A percentile compares a stretch with the other conserved stretches of the same genome.
These are phyloP conservation scores for Microdochium trichocladiopsis DNA, from an alignment of 2,329 filamentous ascomycete genomes.

Conservation along the genomic window DNA sequence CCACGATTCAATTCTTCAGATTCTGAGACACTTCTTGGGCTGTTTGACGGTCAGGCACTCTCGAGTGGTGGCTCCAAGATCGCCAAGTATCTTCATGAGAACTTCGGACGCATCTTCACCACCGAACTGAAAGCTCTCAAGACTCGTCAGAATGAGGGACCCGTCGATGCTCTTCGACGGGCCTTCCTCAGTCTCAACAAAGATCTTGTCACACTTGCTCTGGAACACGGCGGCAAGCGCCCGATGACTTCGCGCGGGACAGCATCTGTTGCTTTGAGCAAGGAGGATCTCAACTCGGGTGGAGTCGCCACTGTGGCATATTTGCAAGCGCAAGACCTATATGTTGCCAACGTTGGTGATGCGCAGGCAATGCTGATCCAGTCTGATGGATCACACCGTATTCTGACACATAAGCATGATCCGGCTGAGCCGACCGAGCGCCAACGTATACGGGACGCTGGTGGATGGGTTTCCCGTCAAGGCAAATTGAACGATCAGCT, in stretches of 20 bases:
- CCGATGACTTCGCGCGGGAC: conserved; percentile 63
- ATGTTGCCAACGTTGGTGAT: conserved; percentile 91
- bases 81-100: conserved; percentile 93
- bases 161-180: conserved; percentile 75
- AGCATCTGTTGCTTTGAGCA: conserved; percentile 67
- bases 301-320: conserved; percentile 91
- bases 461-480: conserved; percentile 91
- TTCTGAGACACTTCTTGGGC: conserved; percentile 81
- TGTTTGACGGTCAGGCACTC: conserved; percentile 92
- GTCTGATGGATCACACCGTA: conserved; percentile 74
- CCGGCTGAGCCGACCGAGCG: conserved; percentile 81
- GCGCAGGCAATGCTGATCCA: conserved; percentile 93
- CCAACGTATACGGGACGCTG: conserved; percentile 84
- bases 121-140: conserved; percentile 73
- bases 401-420: conserved; percentile 87
- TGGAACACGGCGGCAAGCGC: conserved; percentile 72
- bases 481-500: conserved; percentile 89
- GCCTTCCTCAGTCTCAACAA: conserved; percentile 90
- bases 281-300: conserved; percentile 84
- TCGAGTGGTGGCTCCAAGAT: conserved; percentile 89
- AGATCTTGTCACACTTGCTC: conserved; percentile 79
- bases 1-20: conserved; percentile 87
- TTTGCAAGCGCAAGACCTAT: conserved; percentile 81
- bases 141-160: conserved; percentile 60
- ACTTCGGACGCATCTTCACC: conserved; percentile 80